Base-by-base conservation (phyloP, 2,329 filamentous ascomycete genomes). In the Rutstroemia sp. region DNA sequence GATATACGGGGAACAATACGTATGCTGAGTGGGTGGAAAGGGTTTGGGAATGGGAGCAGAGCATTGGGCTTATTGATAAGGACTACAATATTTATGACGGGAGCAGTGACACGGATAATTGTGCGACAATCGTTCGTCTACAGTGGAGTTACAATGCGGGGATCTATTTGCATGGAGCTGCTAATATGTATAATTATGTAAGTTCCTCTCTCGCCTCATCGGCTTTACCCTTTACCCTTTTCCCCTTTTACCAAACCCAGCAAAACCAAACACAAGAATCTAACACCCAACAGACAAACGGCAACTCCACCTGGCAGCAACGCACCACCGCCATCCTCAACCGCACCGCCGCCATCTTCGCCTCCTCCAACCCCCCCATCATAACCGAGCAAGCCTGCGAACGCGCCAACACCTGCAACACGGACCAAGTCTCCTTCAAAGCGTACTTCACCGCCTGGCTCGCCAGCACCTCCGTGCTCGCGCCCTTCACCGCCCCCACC, bases 11-110 rank as follows among this genome's bases (percentile, higher is more conserved):
- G 10, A 92, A 95, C 65, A 65, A 75, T 39, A 88, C 87, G 0
- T 95, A 95, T 68, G 77, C 81, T 2, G 81, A 89, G 4, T 92
- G 88, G 88, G 89, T 88, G 0, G 78, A 82, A n/a, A 84, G 74
- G 62, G 79, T 81, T 1, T 96, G 88, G 75, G 77, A 88, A 47
- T 89, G 86, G 86, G 83, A 83, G 69, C 67, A 70, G 4, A 68
- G 66, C 10, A 73, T 83, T 23, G 75, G 80, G 1, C 76, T 88
- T 55, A 80, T 89, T 61, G 75, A 80, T 62, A 70, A 77, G 9
- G 73, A 78, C 4, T 76, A 78, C 48, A 57, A 64, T 14, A 73
- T 88, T 23, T 85, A 76, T 61, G 86, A 86, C 61, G 86, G 85
- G 38, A 78, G 78, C 6, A 76, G 80, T 56, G 78, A 78, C 48